Evolutionary conservation across 306 rosid species (phyloP), one percentile per base, ranked within the genome.

Genomic region (Phaseolus lunatus): DNA sequence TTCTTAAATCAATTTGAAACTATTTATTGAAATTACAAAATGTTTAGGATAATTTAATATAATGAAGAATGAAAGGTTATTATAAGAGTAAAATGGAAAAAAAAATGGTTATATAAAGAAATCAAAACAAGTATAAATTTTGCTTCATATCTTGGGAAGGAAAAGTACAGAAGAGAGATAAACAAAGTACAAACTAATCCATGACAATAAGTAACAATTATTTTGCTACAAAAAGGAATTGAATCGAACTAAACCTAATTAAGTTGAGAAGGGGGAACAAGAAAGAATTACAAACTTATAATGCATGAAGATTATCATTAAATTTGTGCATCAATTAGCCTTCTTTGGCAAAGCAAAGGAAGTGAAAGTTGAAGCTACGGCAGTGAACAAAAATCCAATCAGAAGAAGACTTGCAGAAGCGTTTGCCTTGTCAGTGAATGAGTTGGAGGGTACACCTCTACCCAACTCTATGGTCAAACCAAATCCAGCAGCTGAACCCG

Each of bases 401-500:
- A 89, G 67, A 50, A 80, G 80, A 66, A 91, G 78, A 37, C 87
- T 80, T 1, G 88, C 86, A 5, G 91, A 83, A 63, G 88, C 92
- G 9, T 67, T 73, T 27, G 87, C 86, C 65, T 79, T 87, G 7
- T 11, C 52, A 7, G 72, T 83, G 67, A 89, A 89, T 9, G 72
- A 7, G 56, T 53, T 45, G 3, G 77, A 41, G 18, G 77, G 0
- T 1, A 8, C 35, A 0, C 0, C 1, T 4, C 43, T 16, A 9
- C 59, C 75, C 19, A 86, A 1, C 41, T 89, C 97, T 10, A 58
- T 18, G 0, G 89, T 67, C 13, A 81, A 62, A 3, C 92, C 94
- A 77, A 83, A 85, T 70, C 91, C 97, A 15, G 92, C 89, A 1
- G 87, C 91, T 12, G 89, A 80, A 4, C 89, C 94, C 0, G 92